These are phyloP conservation scores for Aspergillus spinulosporus DNA, from an alignment of 2,329 filamentous ascomycete species.

Conservation along the genomic window DNA sequence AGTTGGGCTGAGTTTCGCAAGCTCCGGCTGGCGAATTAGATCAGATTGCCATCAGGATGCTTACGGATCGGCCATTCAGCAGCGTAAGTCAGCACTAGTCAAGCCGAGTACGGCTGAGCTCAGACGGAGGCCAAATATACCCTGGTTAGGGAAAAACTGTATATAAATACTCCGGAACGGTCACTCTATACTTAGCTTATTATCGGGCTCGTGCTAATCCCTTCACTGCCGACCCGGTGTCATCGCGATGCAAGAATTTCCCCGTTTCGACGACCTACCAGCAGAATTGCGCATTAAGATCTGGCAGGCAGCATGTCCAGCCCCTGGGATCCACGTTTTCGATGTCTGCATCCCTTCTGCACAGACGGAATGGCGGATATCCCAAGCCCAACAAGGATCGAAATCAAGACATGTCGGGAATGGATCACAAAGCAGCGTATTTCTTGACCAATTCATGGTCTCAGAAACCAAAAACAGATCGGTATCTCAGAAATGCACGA, in stretches of 20 bases:
- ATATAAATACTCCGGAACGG: too few species aligned
- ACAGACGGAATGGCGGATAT: not conserved
- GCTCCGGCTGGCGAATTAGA: too few species aligned
- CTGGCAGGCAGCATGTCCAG: not conserved
- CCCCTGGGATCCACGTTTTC: not conserved
- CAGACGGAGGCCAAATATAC: too few species aligned
- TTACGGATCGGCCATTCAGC: too few species aligned
- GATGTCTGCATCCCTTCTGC: conserved; percentile 2
- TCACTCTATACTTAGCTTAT: too few species aligned
- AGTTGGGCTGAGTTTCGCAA: too few species aligned
- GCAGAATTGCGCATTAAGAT: conserved; percentile 2
- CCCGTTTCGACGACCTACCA: not conserved
- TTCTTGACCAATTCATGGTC: not conserved
- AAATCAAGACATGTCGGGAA: not conserved
- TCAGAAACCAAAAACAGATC: not conserved
- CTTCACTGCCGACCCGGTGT: too few species aligned
- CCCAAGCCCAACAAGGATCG: not conserved
- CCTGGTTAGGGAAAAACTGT: too few species aligned
- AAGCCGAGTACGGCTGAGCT: too few species aligned
- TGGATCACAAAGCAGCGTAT: not conserved
- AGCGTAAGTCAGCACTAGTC: too few species aligned
- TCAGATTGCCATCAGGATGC: too few species aligned
- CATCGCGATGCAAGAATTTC: not conserved
- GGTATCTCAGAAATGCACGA: not conserved
- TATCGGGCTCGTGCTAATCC: too few species aligned